Conservation (phyloP, 805 yeast species). For the Ogataea nakhonphanomensis region DNA sequence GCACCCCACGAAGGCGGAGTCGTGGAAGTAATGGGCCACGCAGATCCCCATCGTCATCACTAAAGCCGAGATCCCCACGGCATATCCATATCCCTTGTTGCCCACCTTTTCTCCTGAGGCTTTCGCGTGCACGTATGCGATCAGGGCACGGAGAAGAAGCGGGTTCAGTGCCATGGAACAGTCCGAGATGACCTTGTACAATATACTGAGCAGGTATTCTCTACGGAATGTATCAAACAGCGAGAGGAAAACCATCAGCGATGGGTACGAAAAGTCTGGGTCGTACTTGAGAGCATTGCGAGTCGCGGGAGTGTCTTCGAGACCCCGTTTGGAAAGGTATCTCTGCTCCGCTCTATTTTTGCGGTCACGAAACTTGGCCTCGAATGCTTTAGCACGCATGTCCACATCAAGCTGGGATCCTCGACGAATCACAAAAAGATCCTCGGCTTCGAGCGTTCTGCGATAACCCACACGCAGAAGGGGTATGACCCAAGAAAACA, state of each 20-base stretch:
- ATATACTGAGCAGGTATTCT: conserved; percentile 40
- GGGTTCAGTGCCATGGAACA: conserved; percentile 57
- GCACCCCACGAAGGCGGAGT: conserved; percentile 62
- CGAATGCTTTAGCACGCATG: conserved; percentile 35
- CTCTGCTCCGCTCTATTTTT: conserved; percentile 30
- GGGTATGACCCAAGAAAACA: conserved; percentile 70
- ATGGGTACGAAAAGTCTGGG: conserved; percentile 40
- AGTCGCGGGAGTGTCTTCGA: conserved; percentile 36
- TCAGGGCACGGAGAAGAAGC: conserved; percentile 59
- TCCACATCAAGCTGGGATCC: conserved; percentile 40
- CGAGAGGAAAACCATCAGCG: conserved; percentile 42
- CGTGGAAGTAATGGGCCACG: conserved; percentile 63
- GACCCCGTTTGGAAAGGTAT: conserved; percentile 33
- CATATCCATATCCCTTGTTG: conserved; percentile 65
- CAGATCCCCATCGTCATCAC: conserved; percentile 45
- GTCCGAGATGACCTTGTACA: conserved; percentile 45
- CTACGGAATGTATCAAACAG: conserved; percentile 47
- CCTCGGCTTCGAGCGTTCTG: conserved; percentile 65
- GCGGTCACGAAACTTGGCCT: conserved; percentile 31
- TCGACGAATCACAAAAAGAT: conserved; percentile 48
- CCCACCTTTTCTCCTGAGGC: conserved; percentile 45
- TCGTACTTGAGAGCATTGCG: conserved; percentile 33
- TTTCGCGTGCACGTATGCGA: conserved; percentile 56
- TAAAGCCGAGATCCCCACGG: conserved; percentile 63
- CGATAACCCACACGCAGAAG: conserved; percentile 63